Evolutionary conservation across 768 basidiomycete species (phyloP), one percentile per base, ranked within the genome.

Genomic region (Boletus sp.): DNA sequence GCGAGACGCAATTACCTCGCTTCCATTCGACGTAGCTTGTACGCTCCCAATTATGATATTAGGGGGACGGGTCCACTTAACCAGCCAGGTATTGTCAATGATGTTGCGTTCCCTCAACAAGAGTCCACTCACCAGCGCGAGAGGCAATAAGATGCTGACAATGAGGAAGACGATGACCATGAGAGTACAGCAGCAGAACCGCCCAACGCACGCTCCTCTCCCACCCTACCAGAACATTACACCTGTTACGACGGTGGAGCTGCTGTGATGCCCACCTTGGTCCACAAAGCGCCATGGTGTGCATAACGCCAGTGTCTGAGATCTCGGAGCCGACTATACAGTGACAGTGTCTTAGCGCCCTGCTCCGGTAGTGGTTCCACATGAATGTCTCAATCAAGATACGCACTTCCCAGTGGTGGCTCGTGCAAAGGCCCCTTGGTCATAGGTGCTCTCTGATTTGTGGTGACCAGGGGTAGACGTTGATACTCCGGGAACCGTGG

Each of bases 41-140:
- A 83, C 79, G 30, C 68, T 61, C 14, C 85, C 84, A 54, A 93
- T 74, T 25, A 66, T 64, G 46, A 93, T 72, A 56, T 83, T 78
- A 1, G 90, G 91, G 23, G 90, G 90, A 30, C 83, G 80, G 47
- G 87, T 78, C 86, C 87, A 93, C 90, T 93, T 45, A 46, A 47
- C 14, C 43, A 50, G 21, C 11, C 47, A 55, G 23, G 32, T 10
- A 30, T 21, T n/a, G 39, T 64, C 1, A 57, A 51, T 47, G 15
- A 42, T 8, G 27, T 25, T 32, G n/a, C 9, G 8, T 37, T 34
- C 45, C 30, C 49, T 54, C 51, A 19, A 43, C 46, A 33, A 30
- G 29, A 44, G 27, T 47, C 19, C 29, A 51, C 83, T 67, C 63
- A 92, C 91, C 73, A 92, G 63, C 14, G 80, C 81, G 42, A 93